Evolutionary conservation across 495 filamentous ascomycete genomes (phyloP).

Genomic region (Penicillium atrosanguineum): DNA sequence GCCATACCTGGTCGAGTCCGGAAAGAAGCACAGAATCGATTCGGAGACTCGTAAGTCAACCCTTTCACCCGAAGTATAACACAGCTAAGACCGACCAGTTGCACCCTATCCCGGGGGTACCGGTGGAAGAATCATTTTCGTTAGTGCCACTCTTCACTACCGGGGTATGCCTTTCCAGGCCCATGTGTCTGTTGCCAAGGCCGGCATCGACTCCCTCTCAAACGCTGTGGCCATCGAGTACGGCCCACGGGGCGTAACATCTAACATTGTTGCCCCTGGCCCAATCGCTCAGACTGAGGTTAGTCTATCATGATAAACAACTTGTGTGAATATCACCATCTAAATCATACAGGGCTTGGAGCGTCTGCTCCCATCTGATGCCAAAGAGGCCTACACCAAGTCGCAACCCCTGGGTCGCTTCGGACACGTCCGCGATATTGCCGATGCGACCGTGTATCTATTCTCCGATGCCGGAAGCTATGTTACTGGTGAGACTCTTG

Average conservation of each 20-base stretch:
- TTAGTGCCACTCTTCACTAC: conserved; percentile 89
- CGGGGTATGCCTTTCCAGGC: conserved; percentile 76
- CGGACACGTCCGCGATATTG: conserved; percentile 84
- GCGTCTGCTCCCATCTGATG: conserved; percentile 39
- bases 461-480: conserved; percentile 82
- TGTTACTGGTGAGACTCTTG: conserved; percentile 72
- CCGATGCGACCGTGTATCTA: conserved; percentile 86
- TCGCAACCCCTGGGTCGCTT: conserved; percentile 66
- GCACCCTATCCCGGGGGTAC: conserved; percentile 49
- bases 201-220: conserved; percentile 81
- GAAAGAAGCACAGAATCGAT: conserved; percentile 55
- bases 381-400: conserved; percentile 28
- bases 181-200: conserved; percentile 87
- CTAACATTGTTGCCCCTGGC: conserved; percentile 82
- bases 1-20: conserved; percentile 73
- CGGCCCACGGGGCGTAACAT: conserved; percentile 83
- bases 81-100: conserved; percentile 20
- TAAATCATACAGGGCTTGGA: conserved; percentile 34
- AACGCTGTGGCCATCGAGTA: conserved; percentile 76
- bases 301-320: not conserved
- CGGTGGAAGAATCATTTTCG: conserved; percentile 82
- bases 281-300: conserved; percentile 68
- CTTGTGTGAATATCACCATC: not conserved
- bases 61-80: not conserved
- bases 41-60: conserved; percentile 39